Evolutionary conservation across 2,329 filamentous ascomycete species (phyloP).

Genomic region (Pleoardoris graminearum): DNA sequence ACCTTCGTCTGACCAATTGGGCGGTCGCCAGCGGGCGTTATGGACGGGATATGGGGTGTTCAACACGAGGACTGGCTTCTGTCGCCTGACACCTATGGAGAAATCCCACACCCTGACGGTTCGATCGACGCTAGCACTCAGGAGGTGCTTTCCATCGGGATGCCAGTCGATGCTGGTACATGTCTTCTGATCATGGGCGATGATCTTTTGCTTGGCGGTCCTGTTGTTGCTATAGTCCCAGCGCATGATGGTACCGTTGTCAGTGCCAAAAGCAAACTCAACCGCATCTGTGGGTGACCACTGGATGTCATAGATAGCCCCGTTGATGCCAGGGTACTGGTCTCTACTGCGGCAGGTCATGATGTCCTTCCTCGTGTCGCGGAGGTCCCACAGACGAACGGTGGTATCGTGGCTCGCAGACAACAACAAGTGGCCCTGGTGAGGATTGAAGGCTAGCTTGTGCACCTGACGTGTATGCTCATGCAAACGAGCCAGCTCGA

Average conservation of each 20-base stretch:
- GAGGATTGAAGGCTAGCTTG: slow-evolving; percentile 66
- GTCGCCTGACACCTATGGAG: slow-evolving; percentile 58
- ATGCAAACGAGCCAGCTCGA: slow-evolving; percentile 65
- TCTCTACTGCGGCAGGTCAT: slow-evolving; percentile 59
- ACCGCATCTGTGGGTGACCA: slow-evolving; percentile 67
- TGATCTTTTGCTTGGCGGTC: slow-evolving; percentile 62
- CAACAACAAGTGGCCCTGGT: slow-evolving; percentile 61
- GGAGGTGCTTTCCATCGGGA: slow-evolving; percentile 66
- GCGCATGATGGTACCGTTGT: slow-evolving; percentile 64
- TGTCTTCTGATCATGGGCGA: slow-evolving; percentile 60
- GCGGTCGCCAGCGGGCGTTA: slow-evolving; percentile 65
- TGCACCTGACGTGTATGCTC: slow-evolving; percentile 69
- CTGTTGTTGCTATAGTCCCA: slow-evolving; percentile 65
- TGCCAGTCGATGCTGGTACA: slow-evolving; percentile 70
- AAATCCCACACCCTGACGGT: slow-evolving; percentile 68
- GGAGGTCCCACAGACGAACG: slow-evolving; percentile 66
- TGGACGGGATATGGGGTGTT: slow-evolving; percentile 64
- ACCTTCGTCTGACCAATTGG: slow-evolving; percentile 59
- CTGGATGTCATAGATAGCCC: slow-evolving; percentile 65
- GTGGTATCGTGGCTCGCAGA: slow-evolving; percentile 68
- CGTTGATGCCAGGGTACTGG: slow-evolving; percentile 60
- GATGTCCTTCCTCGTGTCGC: slow-evolving; percentile 56
- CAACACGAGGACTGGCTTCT: slow-evolving; percentile 62
- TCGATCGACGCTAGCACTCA: slow-evolving; percentile 65
- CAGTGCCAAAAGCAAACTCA: slow-evolving; percentile 66